Evolutionary conservation across 2,329 filamentous ascomycete species (phyloP).

Genomic region (Knoxdaviesia proteae): DNA sequence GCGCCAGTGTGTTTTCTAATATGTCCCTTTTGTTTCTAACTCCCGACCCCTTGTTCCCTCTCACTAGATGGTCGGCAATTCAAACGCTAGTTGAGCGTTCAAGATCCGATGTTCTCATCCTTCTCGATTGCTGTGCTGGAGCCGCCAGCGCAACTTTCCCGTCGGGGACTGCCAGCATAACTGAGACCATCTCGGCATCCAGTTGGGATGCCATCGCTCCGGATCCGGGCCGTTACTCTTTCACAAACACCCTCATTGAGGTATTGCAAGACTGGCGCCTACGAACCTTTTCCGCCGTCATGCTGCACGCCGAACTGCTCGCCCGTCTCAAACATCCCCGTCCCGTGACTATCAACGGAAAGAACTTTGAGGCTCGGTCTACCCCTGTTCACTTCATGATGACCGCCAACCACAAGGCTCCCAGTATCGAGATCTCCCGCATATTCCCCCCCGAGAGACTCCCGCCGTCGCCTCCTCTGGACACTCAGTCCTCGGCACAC

Average conservation of each 20-base stretch:
- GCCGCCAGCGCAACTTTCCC: constrained; percentile 38
- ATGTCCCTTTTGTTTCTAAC: not conserved
- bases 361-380: constrained; percentile 33
- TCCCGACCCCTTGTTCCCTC: not conserved
- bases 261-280: constrained; percentile 35
- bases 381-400: constrained; percentile 43
- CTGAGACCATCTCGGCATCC: constrained; percentile 39
- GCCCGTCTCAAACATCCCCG: constrained; percentile 38
- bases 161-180: constrained; percentile 31
- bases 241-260: constrained; percentile 37
- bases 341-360: constrained; percentile 34
- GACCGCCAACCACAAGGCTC: constrained; percentile 36
- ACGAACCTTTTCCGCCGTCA: constrained; percentile 34
- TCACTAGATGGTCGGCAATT: constrained; percentile 33
- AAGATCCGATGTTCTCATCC: constrained; percentile 33
- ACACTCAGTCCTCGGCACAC: constrained; percentile 2
- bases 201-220: constrained; percentile 41
- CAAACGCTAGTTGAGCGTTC: constrained; percentile 37
- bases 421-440: constrained; percentile 33
- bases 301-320: constrained; percentile 38
- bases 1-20: not conserved
- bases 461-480: constrained; percentile 17
- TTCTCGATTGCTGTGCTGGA: constrained; percentile 38
- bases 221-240: constrained; percentile 36
- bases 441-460: constrained; percentile 13